A percentile compares a stretch with the other conserved stretches of the same genome.
phyloP scores from a whole-genome alignment of 768 basidiomycete genomes.

The Leccinum pellstonianum region DNA sequence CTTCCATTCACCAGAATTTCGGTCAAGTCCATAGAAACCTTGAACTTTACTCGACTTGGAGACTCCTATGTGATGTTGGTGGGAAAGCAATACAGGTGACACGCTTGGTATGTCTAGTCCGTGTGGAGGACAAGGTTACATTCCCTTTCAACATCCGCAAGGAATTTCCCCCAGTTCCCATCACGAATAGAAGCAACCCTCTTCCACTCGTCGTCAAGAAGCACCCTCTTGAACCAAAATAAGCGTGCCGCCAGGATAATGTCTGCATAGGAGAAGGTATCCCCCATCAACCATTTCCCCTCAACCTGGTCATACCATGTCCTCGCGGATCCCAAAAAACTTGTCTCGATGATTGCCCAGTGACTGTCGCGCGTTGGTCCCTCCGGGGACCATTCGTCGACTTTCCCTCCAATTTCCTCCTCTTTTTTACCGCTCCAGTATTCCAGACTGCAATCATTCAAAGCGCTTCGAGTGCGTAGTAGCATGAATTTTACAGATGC shows the following conservation, averaged over 20 bases:
- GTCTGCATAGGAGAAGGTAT: slow-evolving; percentile 31
- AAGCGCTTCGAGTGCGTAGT: neutral
- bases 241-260: slow-evolving; percentile 21
- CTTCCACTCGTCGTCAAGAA: slow-evolving; percentile 27
- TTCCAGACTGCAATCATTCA: slow-evolving; percentile 7
- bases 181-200: slow-evolving; percentile 23
- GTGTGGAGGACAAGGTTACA: slow-evolving; percentile 16
- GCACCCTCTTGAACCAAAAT: slow-evolving; percentile 21
- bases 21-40: neutral
- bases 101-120: neutral
- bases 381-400: neutral
- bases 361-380: neutral
- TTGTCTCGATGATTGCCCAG: slow-evolving; percentile 11
- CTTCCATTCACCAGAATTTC: neutral
- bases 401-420: neutral
- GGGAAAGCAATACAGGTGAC: neutral
- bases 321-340: neutral
- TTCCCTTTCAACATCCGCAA: slow-evolving; percentile 28
- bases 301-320: neutral
- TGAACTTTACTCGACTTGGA: neutral
- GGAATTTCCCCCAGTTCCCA: slow-evolving; percentile 25
- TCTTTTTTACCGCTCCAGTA: slow-evolving; percentile 37
- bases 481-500: slow-evolving; percentile 13
- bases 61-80: neutral
- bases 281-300: neutral